Base-by-base conservation (phyloP, 2,329 filamentous ascomycete genomes). In the Fusarium sp. region DNA sequence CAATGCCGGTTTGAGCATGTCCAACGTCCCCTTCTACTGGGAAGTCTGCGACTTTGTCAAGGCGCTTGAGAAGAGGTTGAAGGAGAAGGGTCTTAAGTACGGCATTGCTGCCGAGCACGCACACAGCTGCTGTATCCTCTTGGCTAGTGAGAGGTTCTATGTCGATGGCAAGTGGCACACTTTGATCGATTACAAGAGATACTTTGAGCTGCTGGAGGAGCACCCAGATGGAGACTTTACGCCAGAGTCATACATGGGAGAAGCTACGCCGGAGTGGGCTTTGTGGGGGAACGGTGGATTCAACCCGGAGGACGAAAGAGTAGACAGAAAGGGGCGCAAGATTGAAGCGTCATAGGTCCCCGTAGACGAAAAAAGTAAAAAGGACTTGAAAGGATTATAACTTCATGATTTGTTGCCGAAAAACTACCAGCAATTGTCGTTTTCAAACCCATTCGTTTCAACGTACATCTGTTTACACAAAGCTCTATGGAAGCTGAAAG, bases 31-130 rank as follows among this genome's bases (percentile, higher is more conserved):
- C 0, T 98, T 97, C 76, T 98, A 97, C 81, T 90, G 92, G 77
- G 95, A 97, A 79, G 92, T 97, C 4, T 87, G 87, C 35, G 88
- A 90, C 4, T 98, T 97, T 75, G 94, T 96, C 11, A 85, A 87
- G 39, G 90, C 91, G 1, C 85, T 97, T 0, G 89, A 94, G 66
- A 80, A 81, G 33, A 90, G 91, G 63, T 83, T 98, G 14, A 82
- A 84, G 37, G 84, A 84, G 50, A 86, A 92, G 40, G 93, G 92
- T 0, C 83, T 98, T 8, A 84, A 84, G 2, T 98, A 98, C 74
- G 95, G 95, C 19, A 95, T 98, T 71, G 95, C 92, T 0, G 96
- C 95, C 3, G 96, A 98, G 80, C 95, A 98, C 76, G 93, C 93
- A 2, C 95, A 98, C 81, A 96, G 92, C 75, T 98, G 96, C 82